Evolutionary conservation across 352 stramenopile species (phyloP).

Genomic region (Phytophthora macrochlamydospora): DNA sequence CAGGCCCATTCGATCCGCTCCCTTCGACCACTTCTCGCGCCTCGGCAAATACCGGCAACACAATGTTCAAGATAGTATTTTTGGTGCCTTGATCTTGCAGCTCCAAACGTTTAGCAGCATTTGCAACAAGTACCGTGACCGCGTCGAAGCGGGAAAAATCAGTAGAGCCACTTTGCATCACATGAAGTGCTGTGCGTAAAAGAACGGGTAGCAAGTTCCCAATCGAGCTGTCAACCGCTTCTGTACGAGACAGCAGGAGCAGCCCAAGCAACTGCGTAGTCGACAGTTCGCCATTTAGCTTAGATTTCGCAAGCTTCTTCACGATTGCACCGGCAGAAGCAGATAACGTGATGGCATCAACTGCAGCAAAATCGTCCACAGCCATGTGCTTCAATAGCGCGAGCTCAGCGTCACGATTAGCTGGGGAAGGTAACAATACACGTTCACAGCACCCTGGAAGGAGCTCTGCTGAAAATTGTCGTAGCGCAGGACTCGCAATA

Average conservation of each 20-base stretch:
- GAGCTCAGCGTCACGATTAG: slow-evolving; percentile 16
- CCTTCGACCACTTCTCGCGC: slow-evolving; percentile 25
- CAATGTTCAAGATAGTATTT: slow-evolving; percentile 14
- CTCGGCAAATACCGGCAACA: slow-evolving; percentile 29
- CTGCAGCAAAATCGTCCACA: slow-evolving; percentile 4
- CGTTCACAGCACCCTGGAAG: slow-evolving; percentile 23
- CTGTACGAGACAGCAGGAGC: slow-evolving; percentile 39
- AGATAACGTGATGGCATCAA: slow-evolving; percentile 5
- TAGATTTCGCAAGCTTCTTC: slow-evolving; percentile 27
- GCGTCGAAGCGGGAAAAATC: slow-evolving; percentile 8
- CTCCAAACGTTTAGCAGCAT: slow-evolving; percentile 16
- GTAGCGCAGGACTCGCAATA: slow-evolving; percentile 22
- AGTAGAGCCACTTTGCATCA: slow-evolving; percentile 8
- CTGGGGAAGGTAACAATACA: slow-evolving; percentile 23
- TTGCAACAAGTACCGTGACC: slow-evolving; percentile 26
- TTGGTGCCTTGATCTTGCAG: slow-evolving; percentile 15
- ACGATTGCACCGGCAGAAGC: slow-evolving; percentile 17
- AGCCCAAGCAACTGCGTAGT: slow-evolving; percentile 42
- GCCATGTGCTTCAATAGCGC: slow-evolving; percentile 25
- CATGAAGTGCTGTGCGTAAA: slow-evolving; percentile 19
- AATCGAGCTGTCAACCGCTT: background rate
- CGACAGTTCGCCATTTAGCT: slow-evolving; percentile 30
- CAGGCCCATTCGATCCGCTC: slow-evolving; percentile 4
- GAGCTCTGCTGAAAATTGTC: slow-evolving; percentile 18
- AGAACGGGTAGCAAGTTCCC: slow-evolving; percentile 25